Evolutionary conservation across 495 filamentous ascomycete species (phyloP).

Genomic region (Aspergillus campestris): DNA sequence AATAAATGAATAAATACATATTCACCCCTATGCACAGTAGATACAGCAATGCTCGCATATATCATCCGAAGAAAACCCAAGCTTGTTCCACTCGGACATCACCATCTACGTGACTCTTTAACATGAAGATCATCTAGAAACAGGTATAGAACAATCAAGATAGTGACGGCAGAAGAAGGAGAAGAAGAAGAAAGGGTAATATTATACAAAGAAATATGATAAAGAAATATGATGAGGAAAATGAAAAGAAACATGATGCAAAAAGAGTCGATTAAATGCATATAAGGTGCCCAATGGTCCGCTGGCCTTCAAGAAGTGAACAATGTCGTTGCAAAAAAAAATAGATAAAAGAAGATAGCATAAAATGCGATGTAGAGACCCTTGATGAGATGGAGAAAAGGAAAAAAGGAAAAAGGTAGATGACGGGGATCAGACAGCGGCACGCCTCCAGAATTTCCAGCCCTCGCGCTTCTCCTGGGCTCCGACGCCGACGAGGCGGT

Average conservation of each 20-base stretch:
- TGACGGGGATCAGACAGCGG: conserved; percentile 8
- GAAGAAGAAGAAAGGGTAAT: not conserved
- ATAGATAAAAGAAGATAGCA: not conserved
- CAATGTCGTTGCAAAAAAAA: not conserved
- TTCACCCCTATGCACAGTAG: too few species aligned
- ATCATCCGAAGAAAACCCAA: too few species aligned
- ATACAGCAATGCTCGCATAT: too few species aligned
- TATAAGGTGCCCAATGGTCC: not conserved
- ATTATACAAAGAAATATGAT: not conserved
- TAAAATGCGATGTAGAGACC: not conserved
- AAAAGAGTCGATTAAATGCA: conserved; percentile 5
- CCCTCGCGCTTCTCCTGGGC: conserved; percentile 63
- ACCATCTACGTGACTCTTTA: too few species aligned
- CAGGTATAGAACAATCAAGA: too few species aligned
- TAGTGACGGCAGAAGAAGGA: too few species aligned
- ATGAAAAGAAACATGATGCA: not conserved
- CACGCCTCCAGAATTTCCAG: conserved; percentile 88
- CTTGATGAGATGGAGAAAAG: too few species aligned
- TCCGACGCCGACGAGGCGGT: conserved; percentile 53
- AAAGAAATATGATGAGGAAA: not conserved
- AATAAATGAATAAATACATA: too few species aligned
- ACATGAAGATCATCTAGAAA: too few species aligned
- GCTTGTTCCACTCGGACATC: too few species aligned
- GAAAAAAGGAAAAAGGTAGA: not conserved
- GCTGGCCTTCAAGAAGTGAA: not conserved